Evolutionary conservation across 2,329 filamentous ascomycete genomes (phyloP).

Genomic region (Colletotrichum euphorbiae): DNA sequence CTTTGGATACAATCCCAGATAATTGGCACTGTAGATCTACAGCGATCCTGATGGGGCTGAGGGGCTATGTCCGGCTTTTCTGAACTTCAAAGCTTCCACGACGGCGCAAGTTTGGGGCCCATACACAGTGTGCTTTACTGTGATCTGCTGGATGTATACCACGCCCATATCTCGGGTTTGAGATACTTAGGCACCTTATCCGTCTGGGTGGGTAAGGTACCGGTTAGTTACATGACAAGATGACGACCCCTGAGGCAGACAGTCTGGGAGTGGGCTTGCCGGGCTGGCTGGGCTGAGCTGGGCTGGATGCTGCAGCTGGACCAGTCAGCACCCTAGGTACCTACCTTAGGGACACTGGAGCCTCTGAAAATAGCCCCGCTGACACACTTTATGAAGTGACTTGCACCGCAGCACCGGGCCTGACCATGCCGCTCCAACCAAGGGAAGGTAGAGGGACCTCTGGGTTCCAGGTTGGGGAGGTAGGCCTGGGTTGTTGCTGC

Average conservation of each 20-base stretch:
- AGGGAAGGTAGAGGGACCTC: no score
- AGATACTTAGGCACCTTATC: no score
- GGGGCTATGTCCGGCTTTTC: background rate
- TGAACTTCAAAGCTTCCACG: background rate
- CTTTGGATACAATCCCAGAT: background rate
- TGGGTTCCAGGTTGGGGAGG: no score
- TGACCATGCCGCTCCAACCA: background rate
- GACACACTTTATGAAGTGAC: no score
- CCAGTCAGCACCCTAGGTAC: no score
- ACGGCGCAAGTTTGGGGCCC: background rate
- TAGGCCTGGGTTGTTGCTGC: no score
- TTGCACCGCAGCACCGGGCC: background rate
- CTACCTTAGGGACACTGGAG: no score
- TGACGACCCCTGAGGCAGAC: slow-evolving; percentile 5
- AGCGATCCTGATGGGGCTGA: background rate
- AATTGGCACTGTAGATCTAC: slow-evolving; percentile 16
- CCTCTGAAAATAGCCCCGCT: no score
- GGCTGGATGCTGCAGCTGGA: background rate
- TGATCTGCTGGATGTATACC: background rate
- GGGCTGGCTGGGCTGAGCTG: slow-evolving; percentile 16
- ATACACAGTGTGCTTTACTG: background rate
- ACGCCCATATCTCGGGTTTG: background rate
- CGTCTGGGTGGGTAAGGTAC: no score
- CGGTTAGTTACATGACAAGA: background rate
- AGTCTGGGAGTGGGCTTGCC: slow-evolving; percentile 8